A percentile compares a stretch with the other conserved stretches of the same genome.
phyloP scores from a whole-genome alignment of 768 basidiomycete genomes.

The Austroboletus eburneus region DNA sequence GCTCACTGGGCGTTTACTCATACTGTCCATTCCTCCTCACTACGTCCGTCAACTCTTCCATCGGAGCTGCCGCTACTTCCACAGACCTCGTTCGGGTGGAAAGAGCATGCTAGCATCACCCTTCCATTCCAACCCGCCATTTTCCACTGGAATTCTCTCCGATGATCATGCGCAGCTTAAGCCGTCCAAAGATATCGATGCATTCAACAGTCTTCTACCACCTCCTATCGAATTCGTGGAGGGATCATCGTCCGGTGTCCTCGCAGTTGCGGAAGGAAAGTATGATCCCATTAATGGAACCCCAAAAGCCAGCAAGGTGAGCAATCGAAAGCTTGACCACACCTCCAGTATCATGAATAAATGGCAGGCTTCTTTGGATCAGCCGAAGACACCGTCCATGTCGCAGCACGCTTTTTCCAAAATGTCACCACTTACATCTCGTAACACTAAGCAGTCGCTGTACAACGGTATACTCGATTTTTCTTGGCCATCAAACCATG shows the following conservation, averaged over 20 bases:
- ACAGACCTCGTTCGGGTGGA: slow-evolving; percentile 8
- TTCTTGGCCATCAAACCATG: slow-evolving; percentile 53
- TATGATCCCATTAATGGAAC: slow-evolving; percentile 79
- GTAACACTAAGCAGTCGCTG: slow-evolving; percentile 36
- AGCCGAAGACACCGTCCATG: slow-evolving; percentile 22
- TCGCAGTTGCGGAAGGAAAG: slow-evolving; percentile 69
- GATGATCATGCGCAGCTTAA: slow-evolving; percentile 55
- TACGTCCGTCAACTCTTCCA: slow-evolving; percentile 2
- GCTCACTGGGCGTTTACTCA: slow-evolving; percentile 15
- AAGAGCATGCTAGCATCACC: slow-evolving; percentile 65
- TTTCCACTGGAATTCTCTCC: slow-evolving; percentile 45
- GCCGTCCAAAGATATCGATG: slow-evolving; percentile 66
- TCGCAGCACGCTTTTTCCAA: slow-evolving; percentile 29
- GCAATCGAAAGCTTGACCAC: slow-evolving; percentile 13
- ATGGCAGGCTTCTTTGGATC: slow-evolving; percentile 15
- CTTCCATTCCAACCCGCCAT: slow-evolving; percentile 49
- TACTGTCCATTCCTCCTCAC: slow-evolving; percentile 17
- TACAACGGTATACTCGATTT: slow-evolving; percentile 54
- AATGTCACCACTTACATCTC: slow-evolving; percentile 17
- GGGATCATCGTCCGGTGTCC: slow-evolving; percentile 73
- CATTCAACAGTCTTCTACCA: slow-evolving; percentile 74
- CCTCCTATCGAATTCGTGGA: slow-evolving; percentile 83
- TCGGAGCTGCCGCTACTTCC: slow-evolving; percentile 1
- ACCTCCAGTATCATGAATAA: slow-evolving; percentile 1
- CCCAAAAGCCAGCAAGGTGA: slow-evolving; percentile 51